Percentiles rank a stretch among this genome's conserved stretches.
Evolutionary conservation across 1,284 basidiomycete species (phyloP).

Genomic region (Ustilago bromivora): DNA sequence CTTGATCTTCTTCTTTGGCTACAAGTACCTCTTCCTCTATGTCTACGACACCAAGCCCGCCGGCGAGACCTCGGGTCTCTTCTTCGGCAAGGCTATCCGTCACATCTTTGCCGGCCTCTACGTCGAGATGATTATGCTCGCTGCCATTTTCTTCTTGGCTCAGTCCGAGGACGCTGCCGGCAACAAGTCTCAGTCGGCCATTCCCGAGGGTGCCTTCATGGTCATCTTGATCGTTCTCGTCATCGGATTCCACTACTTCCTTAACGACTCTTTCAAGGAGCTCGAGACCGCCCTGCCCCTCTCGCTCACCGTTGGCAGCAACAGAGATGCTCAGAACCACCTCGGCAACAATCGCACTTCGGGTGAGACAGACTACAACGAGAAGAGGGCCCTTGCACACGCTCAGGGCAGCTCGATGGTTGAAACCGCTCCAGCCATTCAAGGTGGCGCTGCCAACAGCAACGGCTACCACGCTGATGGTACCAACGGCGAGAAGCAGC

Average conservation of each 20-base stretch:
- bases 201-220: conserved; percentile 76
- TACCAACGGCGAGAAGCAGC: conserved; percentile 15
- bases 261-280: conserved; percentile 66
- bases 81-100: conserved; percentile 93
- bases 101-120: conserved; percentile 87
- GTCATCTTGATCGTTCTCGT: conserved; percentile 84
- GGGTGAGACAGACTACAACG: conserved; percentile 48
- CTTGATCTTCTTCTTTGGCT: conserved; percentile 79
- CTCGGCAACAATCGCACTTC: conserved; percentile 33
- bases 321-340: conserved; percentile 17
- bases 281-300: conserved; percentile 61
- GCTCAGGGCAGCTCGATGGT: conserved; percentile 17
- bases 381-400: conserved; percentile 46
- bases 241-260: conserved; percentile 72
- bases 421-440: conserved; percentile 19
- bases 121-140: conserved; percentile 63
- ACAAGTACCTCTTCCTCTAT: conserved; percentile 74
- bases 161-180: conserved; percentile 51
- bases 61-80: conserved; percentile 89
- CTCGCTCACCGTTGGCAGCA: conserved; percentile 41
- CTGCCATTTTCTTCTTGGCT: conserved; percentile 65
- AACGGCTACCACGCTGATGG: conserved; percentile 33
- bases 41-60: conserved; percentile 78
- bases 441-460: conserved; percentile 14
- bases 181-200: conserved; percentile 50